Evolutionary conservation across 2,329 filamentous ascomycete species (phyloP).

Genomic region (Ampelomyces quisqualis): DNA sequence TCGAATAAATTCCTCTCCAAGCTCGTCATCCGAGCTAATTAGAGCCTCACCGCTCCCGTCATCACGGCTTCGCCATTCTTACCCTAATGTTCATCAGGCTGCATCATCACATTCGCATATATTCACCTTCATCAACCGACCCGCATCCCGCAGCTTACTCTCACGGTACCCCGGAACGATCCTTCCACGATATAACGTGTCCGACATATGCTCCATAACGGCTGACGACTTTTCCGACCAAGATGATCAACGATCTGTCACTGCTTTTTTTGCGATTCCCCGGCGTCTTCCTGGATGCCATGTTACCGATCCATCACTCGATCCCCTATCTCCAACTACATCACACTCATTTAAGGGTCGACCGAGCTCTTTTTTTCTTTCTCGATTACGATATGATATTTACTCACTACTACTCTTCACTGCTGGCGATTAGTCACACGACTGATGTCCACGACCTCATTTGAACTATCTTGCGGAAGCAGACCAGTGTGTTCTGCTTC

Average conservation of each 20-base stretch:
- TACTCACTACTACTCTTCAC: constrained; percentile 21
- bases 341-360: constrained; percentile 31
- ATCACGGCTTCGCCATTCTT: constrained; percentile 13
- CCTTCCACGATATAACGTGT: constrained; percentile 32
- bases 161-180: constrained; percentile 24
- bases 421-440: constrained; percentile 34
- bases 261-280: constrained; percentile 42
- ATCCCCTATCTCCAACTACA: constrained; percentile 30
- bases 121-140: constrained; percentile 29
- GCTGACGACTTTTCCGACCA: constrained; percentile 33
- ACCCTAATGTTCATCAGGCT: constrained; percentile 18
- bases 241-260: constrained; percentile 36
- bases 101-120: constrained; percentile 18
- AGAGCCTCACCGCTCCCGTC: constrained; percentile 20
- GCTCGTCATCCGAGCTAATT: constrained; percentile 93
- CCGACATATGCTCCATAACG: constrained; percentile 34
- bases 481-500: constrained; percentile 6
- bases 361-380: constrained; percentile 25
- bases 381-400: constrained; percentile 20
- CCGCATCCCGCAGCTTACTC: constrained; percentile 26
- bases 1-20: constrained; percentile 98
- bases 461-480: constrained; percentile 10
- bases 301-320: constrained; percentile 30
- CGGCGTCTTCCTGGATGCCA: constrained; percentile 39
- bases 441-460: constrained; percentile 25